These are phyloP conservation scores for Tuber magnatum DNA, from an alignment of 495 filamentous ascomycete genomes.

Conservation along the genomic window DNA sequence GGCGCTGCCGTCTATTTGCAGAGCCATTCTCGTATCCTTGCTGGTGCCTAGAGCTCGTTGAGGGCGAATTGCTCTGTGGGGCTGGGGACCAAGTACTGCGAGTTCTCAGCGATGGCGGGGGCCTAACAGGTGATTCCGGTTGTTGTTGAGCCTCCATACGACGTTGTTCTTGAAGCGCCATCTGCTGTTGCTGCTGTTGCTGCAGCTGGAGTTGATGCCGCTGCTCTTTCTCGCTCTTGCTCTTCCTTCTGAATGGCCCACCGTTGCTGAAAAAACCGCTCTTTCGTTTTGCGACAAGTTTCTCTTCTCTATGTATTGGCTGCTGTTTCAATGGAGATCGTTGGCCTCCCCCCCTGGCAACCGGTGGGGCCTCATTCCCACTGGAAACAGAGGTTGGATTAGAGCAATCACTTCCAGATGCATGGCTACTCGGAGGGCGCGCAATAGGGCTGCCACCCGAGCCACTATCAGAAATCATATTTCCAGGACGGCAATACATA, in stretches of 20 bases:
- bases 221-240: constrained; percentile 71
- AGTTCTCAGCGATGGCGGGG: constrained; percentile 41
- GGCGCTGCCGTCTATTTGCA: constrained; percentile 26
- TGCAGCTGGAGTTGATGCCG: constrained; percentile 32
- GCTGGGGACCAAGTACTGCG: constrained; percentile 58
- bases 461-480: constrained; percentile 72
- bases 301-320: constrained; percentile 46
- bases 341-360: constrained; percentile 17
- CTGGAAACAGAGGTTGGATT: constrained; percentile 88
- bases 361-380: constrained; percentile 37
- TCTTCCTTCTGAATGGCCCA: constrained; percentile 91
- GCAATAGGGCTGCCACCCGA: constrained; percentile 60
- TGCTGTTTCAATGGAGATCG: constrained; percentile 33
- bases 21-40: constrained; percentile 31
- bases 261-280: constrained; percentile 89
- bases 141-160: constrained; percentile 33
- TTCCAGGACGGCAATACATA: constrained; percentile 83
- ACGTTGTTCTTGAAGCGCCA: constrained; percentile 32
- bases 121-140: constrained; percentile 38
- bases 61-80: constrained; percentile 28
- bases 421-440: constrained; percentile 71
- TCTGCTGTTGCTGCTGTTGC: constrained; percentile 27
- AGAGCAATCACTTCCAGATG: constrained; percentile 84
- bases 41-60: not conserved
- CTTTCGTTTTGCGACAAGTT: constrained; percentile 70